Evolutionary conservation across 768 basidiomycete species (phyloP), one percentile per base, ranked within the genome.

Genomic region (Boletus sp.): DNA sequence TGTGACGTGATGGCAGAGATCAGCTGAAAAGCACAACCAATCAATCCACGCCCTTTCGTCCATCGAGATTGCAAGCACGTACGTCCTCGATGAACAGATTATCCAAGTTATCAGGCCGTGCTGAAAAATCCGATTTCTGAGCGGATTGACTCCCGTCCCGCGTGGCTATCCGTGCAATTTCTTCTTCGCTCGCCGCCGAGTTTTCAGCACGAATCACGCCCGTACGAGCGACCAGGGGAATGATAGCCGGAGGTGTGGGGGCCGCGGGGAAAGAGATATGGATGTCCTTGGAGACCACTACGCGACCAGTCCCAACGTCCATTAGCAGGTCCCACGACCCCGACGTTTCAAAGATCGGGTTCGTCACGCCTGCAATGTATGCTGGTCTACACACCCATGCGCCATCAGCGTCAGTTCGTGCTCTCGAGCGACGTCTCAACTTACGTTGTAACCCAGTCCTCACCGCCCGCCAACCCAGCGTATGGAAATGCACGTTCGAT

Each of bases 311-410:
- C 47, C 92, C 89, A 59, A 98, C 86, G 68, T 98, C 94, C 71
- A 96, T 90, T 40, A 98, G 77, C 8, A 99, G 77, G 71, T 99
- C 97, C 97, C 97, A 99, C 12, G 83, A 80, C 0, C 87, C 84
- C 0, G 89, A 83, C 1, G 88, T 78, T 66, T 96, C 93, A 73
- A 98, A 98, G 46, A 98, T 94, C 2, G 95, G 97, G 66, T 99
- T 99, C 1, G 92, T 95, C 3, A 98, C 96, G 1, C 97, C 97
- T 10, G 95, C 97, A 51, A 99, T 94, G 68, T 88, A 99, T 12
- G 92, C 96, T 5, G 90, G 87, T 39, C 93, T 94, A 61, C 39
- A 36, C 5, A 50, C 15, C n/a, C 46, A 60, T 9, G 37, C 36
- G 40, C 47, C 42, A 57, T 55, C 28, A 65, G 52, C 32, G 40